Evolutionary conservation across 805 yeast genomes (phyloP), one percentile per base, ranked within the genome.

Genomic region (Blastobotrys chiropterorum): DNA sequence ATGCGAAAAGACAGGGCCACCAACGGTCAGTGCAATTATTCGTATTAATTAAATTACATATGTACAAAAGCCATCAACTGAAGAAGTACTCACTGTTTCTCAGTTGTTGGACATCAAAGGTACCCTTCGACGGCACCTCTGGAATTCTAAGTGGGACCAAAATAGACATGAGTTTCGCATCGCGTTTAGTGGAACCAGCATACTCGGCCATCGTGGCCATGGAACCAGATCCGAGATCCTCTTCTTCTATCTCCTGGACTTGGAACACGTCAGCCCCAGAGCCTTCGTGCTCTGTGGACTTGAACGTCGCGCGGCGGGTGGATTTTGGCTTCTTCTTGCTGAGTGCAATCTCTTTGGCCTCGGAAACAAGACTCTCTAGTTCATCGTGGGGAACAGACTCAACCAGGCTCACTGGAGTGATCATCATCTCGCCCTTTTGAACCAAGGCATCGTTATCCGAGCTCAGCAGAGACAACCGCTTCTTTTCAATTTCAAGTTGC

Each of bases 51-150:
- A 20, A 46, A 11, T 38, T 26, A 14, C 40, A n/a, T 34, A 49
- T 49, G 39, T 44, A 47, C 49, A 50, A 30, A 14, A 22, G 22
- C 8, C 26, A 34, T 26, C 34, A 26, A 11, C 34, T 26, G 64
- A 92, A 92, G 76, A 92, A 92, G 68, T 92, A 92, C 31, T 76
- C 75, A 56, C 96, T 87, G 47, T 82, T 79, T 62, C 77, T 76
- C 43, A 90, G 84, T 53, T 77, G 78, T 40, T 72, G 69, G 38
- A 92, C 95, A 62, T 92, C 95, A 60, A 92, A 87, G 15, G 81
- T 82, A 48, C 97, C 99, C 66, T 79, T 83, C 47, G 76, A 71
- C 13, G 97, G 97, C 42, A 88, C 78, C 0, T 73, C 75, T 0
- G 96, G 95, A 56, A 89, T 72, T 44, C 67, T 69, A 60, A 89